Base-by-base conservation (phyloP, 352 stramenopile species). In the Phytopythium delawarense region DNA sequence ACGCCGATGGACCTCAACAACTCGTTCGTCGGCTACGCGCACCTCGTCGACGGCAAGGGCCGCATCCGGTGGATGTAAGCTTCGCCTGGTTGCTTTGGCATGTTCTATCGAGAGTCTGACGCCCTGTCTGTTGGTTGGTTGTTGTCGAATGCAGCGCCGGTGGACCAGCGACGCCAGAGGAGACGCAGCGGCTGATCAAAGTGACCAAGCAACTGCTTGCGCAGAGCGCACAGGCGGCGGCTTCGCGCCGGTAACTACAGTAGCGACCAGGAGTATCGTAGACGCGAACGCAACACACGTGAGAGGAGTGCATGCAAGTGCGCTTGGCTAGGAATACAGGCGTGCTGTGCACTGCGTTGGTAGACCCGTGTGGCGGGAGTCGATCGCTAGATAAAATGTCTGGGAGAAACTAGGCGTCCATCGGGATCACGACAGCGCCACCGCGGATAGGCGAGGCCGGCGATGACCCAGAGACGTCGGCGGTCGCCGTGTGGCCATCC, bases 31-130 rank as follows among this genome's bases (percentile, higher is more conserved):
- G 83, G 87, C 18, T 95, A 95, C 60, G 87, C 67, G 16, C 84
- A 95, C 45, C 64, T 95, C 13, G 71, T 95, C 30, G 87, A 95
- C 65, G 75, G 68, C 53, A 92, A 92, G 57, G 84, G 87, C 55
- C 82, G 84, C 37, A 81, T 94, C 57, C 87, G 87, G 23, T 95
- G 87, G 87, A 92, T 92, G 85, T 94, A 89, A 30, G 83, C 79
- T 40, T 30, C 30, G 32, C 45, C 15, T 2, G 30, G 20, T 25
- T 49, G 42, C 20, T 32, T 49, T 49, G 42, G 1, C 8, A 18
- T n/a, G 40, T 11, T 21, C 4, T 2, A 21, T 46, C 5, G 2
- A 18, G 15, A 21, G 40, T 46, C 40, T 57, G 16, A 65, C 57
- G 59, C 64, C 0, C 65, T 63, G 35, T 53, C 46, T 52, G 52